Percentiles rank a stretch among this genome's conserved stretches.
phyloP scores from a whole-genome alignment of 2,329 filamentous ascomycete genomes.

The Aquanectria penicillioides region DNA sequence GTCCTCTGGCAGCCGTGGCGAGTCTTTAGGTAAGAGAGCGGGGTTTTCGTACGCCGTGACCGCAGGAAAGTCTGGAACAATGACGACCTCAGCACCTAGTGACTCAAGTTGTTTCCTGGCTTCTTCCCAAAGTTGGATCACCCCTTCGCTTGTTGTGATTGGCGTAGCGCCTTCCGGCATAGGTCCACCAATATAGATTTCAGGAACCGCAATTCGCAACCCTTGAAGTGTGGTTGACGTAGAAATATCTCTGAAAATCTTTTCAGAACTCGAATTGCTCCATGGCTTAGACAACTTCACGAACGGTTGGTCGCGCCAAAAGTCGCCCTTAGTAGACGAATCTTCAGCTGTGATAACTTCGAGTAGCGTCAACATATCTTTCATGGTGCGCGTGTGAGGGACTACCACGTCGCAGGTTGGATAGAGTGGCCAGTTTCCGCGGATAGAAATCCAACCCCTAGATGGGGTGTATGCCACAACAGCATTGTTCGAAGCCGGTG shows the following conservation, averaged over 20 bases:
- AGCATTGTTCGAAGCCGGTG: slow-evolving; percentile 49
- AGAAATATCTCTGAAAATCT: neutral
- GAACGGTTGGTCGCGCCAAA: slow-evolving; percentile 38
- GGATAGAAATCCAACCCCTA: slow-evolving; percentile 19
- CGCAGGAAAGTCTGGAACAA: slow-evolving; percentile 51
- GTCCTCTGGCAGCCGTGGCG: slow-evolving; percentile 45
- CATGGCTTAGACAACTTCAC: slow-evolving; percentile 58
- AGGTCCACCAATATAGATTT: slow-evolving; percentile 13
- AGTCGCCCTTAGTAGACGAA: slow-evolving; percentile 5
- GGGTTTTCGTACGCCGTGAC: slow-evolving; percentile 58
- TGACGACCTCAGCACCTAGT: slow-evolving; percentile 5
- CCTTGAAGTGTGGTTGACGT: slow-evolving; percentile 25
- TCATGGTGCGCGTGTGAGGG: slow-evolving; percentile 17
- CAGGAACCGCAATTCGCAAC: slow-evolving; percentile 20
- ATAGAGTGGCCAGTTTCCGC: slow-evolving; percentile 29
- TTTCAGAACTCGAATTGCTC: neutral
- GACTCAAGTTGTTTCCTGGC: slow-evolving; percentile 5
- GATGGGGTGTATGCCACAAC: slow-evolving; percentile 28
- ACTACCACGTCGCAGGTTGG: slow-evolving; percentile 23
- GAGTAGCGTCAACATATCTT: slow-evolving; percentile 23
- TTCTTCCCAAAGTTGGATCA: slow-evolving; percentile 3
- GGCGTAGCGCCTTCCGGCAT: neutral
- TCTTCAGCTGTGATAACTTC: slow-evolving; percentile 19
- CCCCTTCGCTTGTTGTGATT: neutral
- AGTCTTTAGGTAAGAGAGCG: slow-evolving; percentile 46